Base-by-base conservation (phyloP, 1,284 basidiomycete genomes). In the Lentinus polychrous region DNA sequence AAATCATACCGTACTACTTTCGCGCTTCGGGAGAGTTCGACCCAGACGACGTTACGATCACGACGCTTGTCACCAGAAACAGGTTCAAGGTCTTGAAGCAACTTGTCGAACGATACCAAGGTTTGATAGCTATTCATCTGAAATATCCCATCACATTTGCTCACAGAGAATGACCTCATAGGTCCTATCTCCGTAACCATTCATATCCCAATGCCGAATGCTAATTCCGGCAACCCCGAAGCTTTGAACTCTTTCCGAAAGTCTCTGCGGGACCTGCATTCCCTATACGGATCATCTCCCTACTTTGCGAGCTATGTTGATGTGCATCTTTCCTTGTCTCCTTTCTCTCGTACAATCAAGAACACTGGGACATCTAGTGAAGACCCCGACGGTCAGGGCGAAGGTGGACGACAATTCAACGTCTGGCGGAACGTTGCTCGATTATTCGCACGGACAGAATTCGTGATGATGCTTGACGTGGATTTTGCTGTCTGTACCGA, bases 391-490 rank as follows among this genome's bases (percentile, higher is more conserved):
- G 48, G 54, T 31, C 55, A 57, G 27, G 55, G 56, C 38, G 64
- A 64, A 51, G 62, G 63, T 58, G 82, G 86, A 52, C 75, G 88
- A 2, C 80, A 91, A 60, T 85, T 93, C 70, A 92, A 92, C 65
- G 81, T 86, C 35, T 92, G 90, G 86, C 75, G 91, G 36, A 92
- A 92, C 61, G 76, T 82, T 32, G 90, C 90, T 10, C 78, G 89
- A 37, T 71, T 89, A 46, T 88, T 89, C 58, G 83, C 88, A 1
- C 75, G 87, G 11, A 91, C 89, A 4, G 77, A 85, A 53, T 89
- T 79, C 57, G 78, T 91, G 45, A 87, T 92, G 82, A 88, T 91
- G 82, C 78, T 93, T 46, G 90, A 92, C 63, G 83, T 91, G 52
- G 89, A 92, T 62, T 92, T 93, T 63, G 83, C 78, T 35, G 66